A percentile compares a stretch with the other conserved stretches of the same genome.
phyloP scores from a whole-genome alignment of 2,329 filamentous ascomycete species.

The Diaporthe eres region DNA sequence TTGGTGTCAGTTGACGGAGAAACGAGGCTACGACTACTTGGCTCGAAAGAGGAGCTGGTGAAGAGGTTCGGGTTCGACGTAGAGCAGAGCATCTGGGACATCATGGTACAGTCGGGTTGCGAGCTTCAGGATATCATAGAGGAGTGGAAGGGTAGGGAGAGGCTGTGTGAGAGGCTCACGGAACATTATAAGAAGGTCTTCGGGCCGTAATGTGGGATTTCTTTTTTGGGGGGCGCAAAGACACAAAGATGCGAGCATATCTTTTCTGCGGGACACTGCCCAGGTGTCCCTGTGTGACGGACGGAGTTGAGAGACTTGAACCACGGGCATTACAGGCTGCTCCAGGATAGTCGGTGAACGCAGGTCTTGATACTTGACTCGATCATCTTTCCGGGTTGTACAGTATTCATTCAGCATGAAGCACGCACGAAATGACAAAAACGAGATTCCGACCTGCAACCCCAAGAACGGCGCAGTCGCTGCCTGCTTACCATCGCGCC shows the following conservation, averaged over 20 bases:
- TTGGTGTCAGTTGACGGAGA: constrained; percentile 43
- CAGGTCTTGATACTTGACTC: constrained; percentile 20
- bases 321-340: neutral
- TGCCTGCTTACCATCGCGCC: neutral
- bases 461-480: neutral
- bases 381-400: constrained; percentile 14
- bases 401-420: constrained; percentile 2
- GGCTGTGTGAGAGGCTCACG: constrained; percentile 54
- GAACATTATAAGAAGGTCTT: constrained; percentile 59
- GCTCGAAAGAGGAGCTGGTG: constrained; percentile 46
- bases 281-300: neutral
- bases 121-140: constrained; percentile 43
- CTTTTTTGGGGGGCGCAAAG: neutral
- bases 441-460: constrained; percentile 17
- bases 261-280: neutral
- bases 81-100: constrained; percentile 52
- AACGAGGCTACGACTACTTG: constrained; percentile 49
- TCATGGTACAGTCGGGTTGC: constrained; percentile 50
- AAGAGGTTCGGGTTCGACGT: constrained; percentile 50
- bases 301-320: neutral
- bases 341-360: constrained; percentile 1
- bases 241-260: neutral
- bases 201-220: neutral
- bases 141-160: constrained; percentile 39
- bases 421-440: constrained; percentile 20